These are phyloP conservation scores for Pseudocercospora macadamiae DNA, from an alignment of 2,329 filamentous ascomycete genomes.

Conservation along the genomic window DNA sequence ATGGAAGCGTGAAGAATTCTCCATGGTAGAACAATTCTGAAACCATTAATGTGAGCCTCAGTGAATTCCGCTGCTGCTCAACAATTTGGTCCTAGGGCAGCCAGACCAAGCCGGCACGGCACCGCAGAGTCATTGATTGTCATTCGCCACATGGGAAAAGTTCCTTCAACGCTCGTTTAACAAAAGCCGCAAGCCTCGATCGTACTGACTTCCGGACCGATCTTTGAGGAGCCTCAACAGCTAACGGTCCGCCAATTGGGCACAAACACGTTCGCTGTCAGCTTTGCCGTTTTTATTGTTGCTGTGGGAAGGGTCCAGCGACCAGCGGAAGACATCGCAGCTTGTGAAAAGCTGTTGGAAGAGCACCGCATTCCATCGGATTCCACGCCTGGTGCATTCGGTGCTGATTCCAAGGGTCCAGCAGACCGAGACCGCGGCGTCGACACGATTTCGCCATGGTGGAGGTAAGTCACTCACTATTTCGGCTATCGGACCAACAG, in stretches of 20 bases:
- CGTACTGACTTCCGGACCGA: slow-evolving; percentile 17
- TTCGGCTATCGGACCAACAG: slow-evolving; percentile 3
- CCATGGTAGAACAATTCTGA: not conserved
- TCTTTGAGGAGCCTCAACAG: not conserved
- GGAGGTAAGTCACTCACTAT: slow-evolving; percentile 4
- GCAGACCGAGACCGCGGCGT: slow-evolving; percentile 7
- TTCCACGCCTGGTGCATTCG: not conserved
- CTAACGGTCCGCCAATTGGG: not conserved
- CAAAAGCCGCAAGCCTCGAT: slow-evolving; percentile 1
- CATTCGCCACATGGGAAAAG: slow-evolving; percentile 23
- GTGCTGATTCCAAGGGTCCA: slow-evolving; percentile 1
- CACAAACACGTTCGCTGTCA: not conserved
- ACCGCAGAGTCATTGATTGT: slow-evolving; percentile 17
- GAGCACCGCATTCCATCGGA: slow-evolving; percentile 3
- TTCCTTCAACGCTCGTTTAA: not conserved
- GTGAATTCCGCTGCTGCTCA: not conserved
- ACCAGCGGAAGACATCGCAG: not conserved
- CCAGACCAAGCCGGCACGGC: not conserved
- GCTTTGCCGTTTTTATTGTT: not conserved
- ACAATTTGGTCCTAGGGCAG: not conserved
- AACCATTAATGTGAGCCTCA: not conserved
- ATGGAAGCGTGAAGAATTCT: slow-evolving; percentile 5
- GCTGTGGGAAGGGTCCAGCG: slow-evolving; percentile 1
- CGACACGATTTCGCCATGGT: slow-evolving; percentile 2
- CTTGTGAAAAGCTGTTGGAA: not conserved